Base-by-base conservation (phyloP, 306 rosid species). In the Boehmeria nivea region DNA sequence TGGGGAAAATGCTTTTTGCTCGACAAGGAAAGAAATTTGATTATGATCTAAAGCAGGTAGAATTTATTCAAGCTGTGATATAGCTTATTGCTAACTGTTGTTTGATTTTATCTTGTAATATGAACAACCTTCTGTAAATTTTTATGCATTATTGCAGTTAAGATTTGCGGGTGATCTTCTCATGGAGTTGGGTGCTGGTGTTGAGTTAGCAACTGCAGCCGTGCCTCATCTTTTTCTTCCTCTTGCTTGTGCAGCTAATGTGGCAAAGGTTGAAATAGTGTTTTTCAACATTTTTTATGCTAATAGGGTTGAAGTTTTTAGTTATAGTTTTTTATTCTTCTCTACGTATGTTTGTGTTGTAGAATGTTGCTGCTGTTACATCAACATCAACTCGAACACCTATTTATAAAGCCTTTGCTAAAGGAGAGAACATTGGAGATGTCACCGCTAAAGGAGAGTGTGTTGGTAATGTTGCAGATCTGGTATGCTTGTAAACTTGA, bases 391-490 rank as follows among this genome's bases (percentile, higher is more conserved):
- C 99, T 28, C 86, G 99, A 27, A 91, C 99, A 25, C 99, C 99
- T 9, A 91, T 91, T 70, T 91, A 91, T 80, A 91, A 91, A 70
- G 99, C 99, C 34, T 91, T 91, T 77, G 99, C 99, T 61, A 85
- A 73, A 79, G 99, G 99, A 73, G 99, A 91, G 64, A 91, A 91
- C 73, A 91, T 91, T 11, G 99, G 99, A 53, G 99, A 91, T 70
- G 99, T 91, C 71, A 91, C 99, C 44, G 99, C 96, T 49, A 91
- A 91, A 74, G 99, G 99, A 67, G 99, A 91, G 77, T 91, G 96
- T 69, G 95, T 91, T 52, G 94, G 99, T 54, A 91, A 91, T 73
- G 71, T 91, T 69, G 96, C 99, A 1, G 99, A 91, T 71, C 78
- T 91, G 81, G 99, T 91, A 85, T 61, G 75, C 76, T 31, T 31